Base-by-base conservation (phyloP, 2,329 filamentous ascomycete species). In the Bipolaris victoriae region DNA sequence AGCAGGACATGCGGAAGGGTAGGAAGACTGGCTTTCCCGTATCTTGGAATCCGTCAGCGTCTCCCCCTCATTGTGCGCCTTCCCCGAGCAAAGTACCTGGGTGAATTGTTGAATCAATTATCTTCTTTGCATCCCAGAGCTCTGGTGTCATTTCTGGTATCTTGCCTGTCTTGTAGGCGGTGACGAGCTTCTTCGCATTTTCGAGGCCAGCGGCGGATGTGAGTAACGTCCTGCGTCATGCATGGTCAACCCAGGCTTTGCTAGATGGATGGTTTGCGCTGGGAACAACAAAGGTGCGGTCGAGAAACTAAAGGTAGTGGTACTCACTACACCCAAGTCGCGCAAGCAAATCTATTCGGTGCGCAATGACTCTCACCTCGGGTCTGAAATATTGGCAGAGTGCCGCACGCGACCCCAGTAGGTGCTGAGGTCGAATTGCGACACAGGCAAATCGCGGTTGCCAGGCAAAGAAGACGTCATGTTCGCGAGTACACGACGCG, bases 1-100 rank as follows among this genome's bases (percentile, higher is more conserved):
- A 99, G 79, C 86, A 90, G 49, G 94, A 98, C 95, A 99, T 99
- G 75, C 95, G 91, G 76, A 98, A 98, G 18, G 95, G 95, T 16
- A 99, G 84, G 69, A 98, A 86, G 62, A 99, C 93, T 46, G 94
- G 89, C 76, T 93, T 83, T 65, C 95, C 95, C 16, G 93, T 98
- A 78, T 99, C 95, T 96, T 56, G 63, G 44, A 31, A 35, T 22
- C 29, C 31, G 55, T 68, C 59, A 68, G 66, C 52, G 47, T 46
- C 18, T 18, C 16, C 35, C 5, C 43, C 7, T 46, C 44, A 13
- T 10, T 7, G 31, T 49, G 33, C 39, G 18, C 22, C 16, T 39
- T 36, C 24, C 36, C 44, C 29, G 36, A 60, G 83, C 29, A 39
- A 24, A 45, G 65, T 86, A 96, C 92, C 92, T 65, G 95, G 95